phyloP scores from a whole-genome alignment of 768 basidiomycete species.

The Boletus sensibilis region DNA sequence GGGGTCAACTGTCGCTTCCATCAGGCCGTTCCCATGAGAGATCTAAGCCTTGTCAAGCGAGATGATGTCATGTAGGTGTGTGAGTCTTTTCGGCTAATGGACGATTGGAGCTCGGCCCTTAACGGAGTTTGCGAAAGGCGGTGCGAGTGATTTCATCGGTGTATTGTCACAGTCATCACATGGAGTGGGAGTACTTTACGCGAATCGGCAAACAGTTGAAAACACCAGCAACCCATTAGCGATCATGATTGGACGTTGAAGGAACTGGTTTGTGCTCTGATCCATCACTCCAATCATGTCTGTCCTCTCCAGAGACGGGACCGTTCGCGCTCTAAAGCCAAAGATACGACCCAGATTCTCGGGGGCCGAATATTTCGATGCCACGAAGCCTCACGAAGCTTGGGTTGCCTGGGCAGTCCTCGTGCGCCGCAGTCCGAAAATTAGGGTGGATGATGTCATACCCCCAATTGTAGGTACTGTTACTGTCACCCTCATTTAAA shows the following conservation, averaged over 20 bases:
- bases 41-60: too few species aligned
- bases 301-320: neutral
- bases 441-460: conserved; percentile 25
- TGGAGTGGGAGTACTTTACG: conserved; percentile 5
- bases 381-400: too few species aligned
- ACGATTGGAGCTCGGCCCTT: too few species aligned
- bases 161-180: neutral
- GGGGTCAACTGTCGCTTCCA: too few species aligned
- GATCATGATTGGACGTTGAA: neutral
- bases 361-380: neutral
- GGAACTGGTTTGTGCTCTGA: neutral
- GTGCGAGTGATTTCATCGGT: too few species aligned
- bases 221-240: neutral
- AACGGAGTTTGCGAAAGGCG: neutral
- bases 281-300: neutral
- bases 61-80: too few species aligned
- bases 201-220: neutral
- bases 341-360: neutral
- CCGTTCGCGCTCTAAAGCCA: neutral
- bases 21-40: too few species aligned
- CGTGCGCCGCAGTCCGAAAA: neutral
- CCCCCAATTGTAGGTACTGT: neutral
- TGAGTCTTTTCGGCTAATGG: too few species aligned
- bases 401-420: neutral
- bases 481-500: conserved; percentile 10